These are phyloP conservation scores for Trichophyton rubrum DNA, from an alignment of 2,329 filamentous ascomycete species.

Conservation along the genomic window DNA sequence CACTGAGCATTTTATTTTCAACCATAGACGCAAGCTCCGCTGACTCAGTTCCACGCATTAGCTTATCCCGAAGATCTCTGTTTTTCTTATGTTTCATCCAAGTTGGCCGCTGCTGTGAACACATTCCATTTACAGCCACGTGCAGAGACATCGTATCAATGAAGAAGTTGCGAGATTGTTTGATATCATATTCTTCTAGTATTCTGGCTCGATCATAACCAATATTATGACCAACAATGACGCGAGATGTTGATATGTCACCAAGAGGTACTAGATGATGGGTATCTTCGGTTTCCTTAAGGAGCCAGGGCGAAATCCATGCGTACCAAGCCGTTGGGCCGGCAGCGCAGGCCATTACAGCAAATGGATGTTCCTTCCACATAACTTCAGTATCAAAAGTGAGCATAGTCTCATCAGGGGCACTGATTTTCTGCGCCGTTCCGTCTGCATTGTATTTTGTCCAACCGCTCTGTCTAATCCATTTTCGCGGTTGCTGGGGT, in stretches of 20 bases:
- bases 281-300: constrained; percentile 65
- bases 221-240: constrained; percentile 89
- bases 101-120: constrained; percentile 83
- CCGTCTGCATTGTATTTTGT: constrained; percentile 79
- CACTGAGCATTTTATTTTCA: constrained; percentile 51
- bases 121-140: constrained; percentile 98
- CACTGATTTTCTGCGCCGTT: constrained; percentile 55
- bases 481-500: constrained; percentile 54
- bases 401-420: constrained; percentile 67
- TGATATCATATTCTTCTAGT: constrained; percentile 73
- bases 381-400: constrained; percentile 95
- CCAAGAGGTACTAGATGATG: constrained; percentile 80
- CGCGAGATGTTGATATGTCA: constrained; percentile 55
- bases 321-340: constrained; percentile 89
- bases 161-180: constrained; percentile 74
- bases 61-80: constrained; percentile 66
- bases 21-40: constrained; percentile 60
- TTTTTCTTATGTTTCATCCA: constrained; percentile 97
- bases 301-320: constrained; percentile 90
- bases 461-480: constrained; percentile 75
- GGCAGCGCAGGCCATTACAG: constrained; percentile 91
- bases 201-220: constrained; percentile 87
- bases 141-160: constrained; percentile 97
- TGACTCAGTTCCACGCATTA: constrained; percentile 58
- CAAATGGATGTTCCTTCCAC: constrained; percentile 85